Base-by-base conservation (phyloP, 306 rosid genomes). In the Corylus heterophylla region DNA sequence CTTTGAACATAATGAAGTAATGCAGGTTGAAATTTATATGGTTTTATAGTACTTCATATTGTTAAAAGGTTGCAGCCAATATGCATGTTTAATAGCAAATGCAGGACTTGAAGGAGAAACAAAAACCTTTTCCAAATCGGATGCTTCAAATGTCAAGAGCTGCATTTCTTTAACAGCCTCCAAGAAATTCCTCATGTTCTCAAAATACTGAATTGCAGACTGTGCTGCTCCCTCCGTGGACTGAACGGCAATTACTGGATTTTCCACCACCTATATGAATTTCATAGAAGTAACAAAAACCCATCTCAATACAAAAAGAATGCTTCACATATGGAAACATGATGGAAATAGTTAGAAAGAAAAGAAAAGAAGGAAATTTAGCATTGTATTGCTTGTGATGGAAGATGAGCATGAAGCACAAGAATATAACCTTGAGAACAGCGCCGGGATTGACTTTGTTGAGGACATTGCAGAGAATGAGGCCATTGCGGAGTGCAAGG, bases 391-490 rank as follows among this genome's bases (percentile, higher is more conserved):
- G 22, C 48, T 64, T 35, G 48, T 6, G 14, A 67, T 10, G 51
- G n/a, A 39, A 67, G 51, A 67, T 67, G 72, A 8, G 8, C 50
- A 18, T 42, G 31, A 67, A 39, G 48, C 14, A 29, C 5, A 16
- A 5, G 27, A 56, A 8, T 20, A 42, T 4, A 12, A 91, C 98
- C 90, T 95, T 95, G 63, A 79, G 88, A 77, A 95, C 94, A 61
- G 97, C 95, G 39, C 98, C 98, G 4, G 98, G 98, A 68, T 91
- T 95, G 81, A 95, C 92, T 85, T 82, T 91, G 89, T 95, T 95
- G 85, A 95, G 97, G 71, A 95, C 97, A 45, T 92, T 95, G 90
- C 98, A 95, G 84, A 95, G 97, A 80, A 92, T 92, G 69, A 95
- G 94, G 25, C 98, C 98, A 80, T 92, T 95, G 76, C 95, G 91